Percentiles rank a stretch among this genome's conserved stretches.
Evolutionary conservation across 768 basidiomycete genomes (phyloP).

Genomic region (Russula virescens): DNA sequence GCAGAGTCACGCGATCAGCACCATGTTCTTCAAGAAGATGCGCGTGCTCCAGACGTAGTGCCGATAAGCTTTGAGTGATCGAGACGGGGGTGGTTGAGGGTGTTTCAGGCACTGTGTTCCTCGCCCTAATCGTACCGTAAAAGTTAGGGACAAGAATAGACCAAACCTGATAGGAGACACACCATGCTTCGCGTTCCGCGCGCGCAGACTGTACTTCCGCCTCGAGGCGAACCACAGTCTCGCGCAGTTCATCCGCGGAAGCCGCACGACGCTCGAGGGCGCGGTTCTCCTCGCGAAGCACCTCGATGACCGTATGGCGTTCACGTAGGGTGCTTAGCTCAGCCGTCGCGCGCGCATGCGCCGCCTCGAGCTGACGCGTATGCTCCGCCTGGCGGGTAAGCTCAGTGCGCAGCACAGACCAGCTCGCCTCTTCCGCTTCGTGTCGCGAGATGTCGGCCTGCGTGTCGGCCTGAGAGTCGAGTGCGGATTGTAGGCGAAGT

Average conservation of each 20-base stretch:
- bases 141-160: no score
- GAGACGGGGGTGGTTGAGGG: slow-evolving; percentile 47
- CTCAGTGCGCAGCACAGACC: slow-evolving; percentile 61
- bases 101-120: slow-evolving; percentile 29
- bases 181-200: slow-evolving; percentile 56
- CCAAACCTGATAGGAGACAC: slow-evolving; percentile 13
- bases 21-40: slow-evolving; percentile 65
- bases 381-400: slow-evolving; percentile 60
- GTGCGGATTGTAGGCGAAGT: slow-evolving; percentile 41
- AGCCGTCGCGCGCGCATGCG: slow-evolving; percentile 48
- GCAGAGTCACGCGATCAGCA: slow-evolving; percentile 44
- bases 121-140: no score
- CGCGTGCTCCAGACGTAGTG: slow-evolving; percentile 57
- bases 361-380: slow-evolving; percentile 51
- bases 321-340: slow-evolving; percentile 53
- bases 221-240: slow-evolving; percentile 51
- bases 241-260: slow-evolving; percentile 49
- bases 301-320: slow-evolving; percentile 55
- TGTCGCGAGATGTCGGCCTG: slow-evolving; percentile 31
- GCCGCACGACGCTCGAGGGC: slow-evolving; percentile 49
- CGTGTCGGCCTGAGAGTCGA: slow-evolving; percentile 40
- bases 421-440: slow-evolving; percentile 47
- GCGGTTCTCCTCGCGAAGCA: slow-evolving; percentile 70
- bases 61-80: slow-evolving; percentile 51
- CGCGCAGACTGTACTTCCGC: slow-evolving; percentile 59